Evolutionary conservation across 2,329 filamentous ascomycete genomes (phyloP).

Genomic region (Phyllosticta citribraziliensis): DNA sequence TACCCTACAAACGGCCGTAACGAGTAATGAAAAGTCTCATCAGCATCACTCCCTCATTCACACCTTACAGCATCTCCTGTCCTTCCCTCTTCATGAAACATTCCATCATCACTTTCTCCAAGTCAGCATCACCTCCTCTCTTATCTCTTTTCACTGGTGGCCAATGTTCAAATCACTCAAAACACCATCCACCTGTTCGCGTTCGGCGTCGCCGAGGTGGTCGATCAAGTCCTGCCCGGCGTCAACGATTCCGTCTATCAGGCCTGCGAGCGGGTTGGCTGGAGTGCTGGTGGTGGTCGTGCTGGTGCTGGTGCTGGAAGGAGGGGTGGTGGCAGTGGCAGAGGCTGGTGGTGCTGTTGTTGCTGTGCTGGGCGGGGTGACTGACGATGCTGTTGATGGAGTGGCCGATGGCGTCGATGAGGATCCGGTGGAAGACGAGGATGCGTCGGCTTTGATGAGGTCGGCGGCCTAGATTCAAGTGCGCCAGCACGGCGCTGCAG

Average conservation of each 20-base stretch:
- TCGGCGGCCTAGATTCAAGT: not conserved
- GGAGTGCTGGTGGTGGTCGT: slow-evolving; percentile 22
- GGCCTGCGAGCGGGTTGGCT: slow-evolving; percentile 22
- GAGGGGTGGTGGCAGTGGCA: slow-evolving; percentile 43
- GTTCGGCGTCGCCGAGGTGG: slow-evolving; percentile 22
- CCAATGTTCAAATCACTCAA: too few relatives aligned
- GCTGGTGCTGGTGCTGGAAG: slow-evolving; percentile 26
- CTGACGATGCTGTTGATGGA: slow-evolving; percentile 28
- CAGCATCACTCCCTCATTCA: too few relatives aligned
- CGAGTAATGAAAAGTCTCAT: too few relatives aligned
- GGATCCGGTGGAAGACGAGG: not conserved
- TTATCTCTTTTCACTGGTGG: too few relatives aligned
- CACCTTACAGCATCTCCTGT: too few relatives aligned
- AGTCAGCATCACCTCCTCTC: too few relatives aligned
- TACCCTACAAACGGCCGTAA: too few relatives aligned
- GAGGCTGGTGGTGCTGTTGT: slow-evolving; percentile 12
- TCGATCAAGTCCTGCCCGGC: not conserved
- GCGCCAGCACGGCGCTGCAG: too few relatives aligned
- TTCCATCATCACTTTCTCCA: too few relatives aligned
- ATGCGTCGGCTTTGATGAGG: not conserved
- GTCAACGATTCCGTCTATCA: not conserved
- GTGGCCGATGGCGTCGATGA: slow-evolving; percentile 12
- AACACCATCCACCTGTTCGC: slow-evolving; percentile 25
- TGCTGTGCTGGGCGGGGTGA: slow-evolving; percentile 25
- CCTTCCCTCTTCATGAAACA: too few relatives aligned